These are phyloP conservation scores for Aegilops bicornis DNA, from an alignment of 176 grass and related monocot species.

Conservation along the genomic window DNA sequence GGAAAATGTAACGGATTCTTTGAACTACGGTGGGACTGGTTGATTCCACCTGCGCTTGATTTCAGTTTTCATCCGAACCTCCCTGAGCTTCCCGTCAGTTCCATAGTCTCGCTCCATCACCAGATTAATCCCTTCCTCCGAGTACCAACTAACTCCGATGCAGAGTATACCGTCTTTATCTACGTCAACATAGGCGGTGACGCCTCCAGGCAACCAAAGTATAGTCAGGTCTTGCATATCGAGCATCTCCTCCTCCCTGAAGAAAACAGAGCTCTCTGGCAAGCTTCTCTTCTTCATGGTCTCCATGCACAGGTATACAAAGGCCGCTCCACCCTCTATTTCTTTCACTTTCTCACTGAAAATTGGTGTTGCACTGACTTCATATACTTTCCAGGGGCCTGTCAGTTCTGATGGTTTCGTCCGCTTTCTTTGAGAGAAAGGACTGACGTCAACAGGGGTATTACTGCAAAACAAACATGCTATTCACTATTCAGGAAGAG, in stretches of 20 bases:
- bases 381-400: conserved; percentile 95
- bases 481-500: neutral
- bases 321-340: conserved; percentile 40
- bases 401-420: conserved; percentile 74
- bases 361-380: conserved; percentile 88
- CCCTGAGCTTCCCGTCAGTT: conserved; percentile 75
- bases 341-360: conserved; percentile 47
- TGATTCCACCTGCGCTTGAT: conserved; percentile 84
- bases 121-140: conserved; percentile 94
- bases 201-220: conserved; percentile 87
- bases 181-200: conserved; percentile 86
- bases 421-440: conserved; percentile 79
- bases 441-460: conserved; percentile 55
- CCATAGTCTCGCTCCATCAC: conserved; percentile 97
- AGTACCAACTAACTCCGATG: conserved; percentile 89
- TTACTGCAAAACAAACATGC: conserved; percentile 43
- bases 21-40: conserved; percentile 16
- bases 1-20: neutral
- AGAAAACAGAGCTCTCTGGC: conserved; percentile 68
- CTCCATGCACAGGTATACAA: conserved; percentile 83
- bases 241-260: conserved; percentile 75
- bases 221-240: conserved; percentile 83
- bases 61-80: conserved; percentile 86
- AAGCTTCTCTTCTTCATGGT: conserved; percentile 75
- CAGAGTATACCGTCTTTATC: conserved; percentile 71